phyloP scores from a whole-genome alignment of 2,329 filamentous ascomycete genomes.

The Aspergillus pseudoglaucus region DNA sequence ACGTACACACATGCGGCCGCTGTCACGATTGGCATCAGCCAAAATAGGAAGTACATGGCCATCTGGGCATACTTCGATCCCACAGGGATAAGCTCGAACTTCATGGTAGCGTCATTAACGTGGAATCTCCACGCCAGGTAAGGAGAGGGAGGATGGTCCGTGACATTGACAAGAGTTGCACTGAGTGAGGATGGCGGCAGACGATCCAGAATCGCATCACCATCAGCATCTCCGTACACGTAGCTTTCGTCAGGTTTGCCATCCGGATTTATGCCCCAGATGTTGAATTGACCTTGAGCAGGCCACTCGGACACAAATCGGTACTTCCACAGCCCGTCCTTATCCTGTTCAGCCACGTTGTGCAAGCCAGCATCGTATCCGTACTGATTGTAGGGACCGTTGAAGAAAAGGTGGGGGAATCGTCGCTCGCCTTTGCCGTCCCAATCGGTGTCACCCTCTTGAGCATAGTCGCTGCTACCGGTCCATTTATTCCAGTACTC shows the following conservation, averaged over 20 bases:
- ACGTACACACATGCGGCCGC: conserved; percentile 47
- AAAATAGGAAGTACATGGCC: conserved; percentile 49
- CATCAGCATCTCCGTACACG: conserved; percentile 57
- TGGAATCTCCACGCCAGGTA: conserved; percentile 51
- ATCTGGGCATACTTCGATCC: conserved; percentile 52
- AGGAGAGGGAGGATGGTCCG: conserved; percentile 47
- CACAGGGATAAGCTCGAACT: conserved; percentile 47
- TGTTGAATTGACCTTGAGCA: conserved; percentile 54
- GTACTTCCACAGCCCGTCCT: conserved; percentile 50
- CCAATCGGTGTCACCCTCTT: conserved; percentile 51
- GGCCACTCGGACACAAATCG: conserved; percentile 61
- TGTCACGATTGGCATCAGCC: conserved; percentile 47
- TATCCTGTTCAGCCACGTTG: conserved; percentile 47
- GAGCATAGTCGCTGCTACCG: conserved; percentile 54
- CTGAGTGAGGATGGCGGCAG: conserved; percentile 54
- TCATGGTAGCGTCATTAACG: conserved; percentile 49
- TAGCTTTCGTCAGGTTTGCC: conserved; percentile 55
- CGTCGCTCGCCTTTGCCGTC: conserved; percentile 39
- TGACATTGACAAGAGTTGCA: conserved; percentile 54
- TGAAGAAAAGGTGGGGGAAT: conserved; percentile 57
- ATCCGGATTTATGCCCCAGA: conserved; percentile 61
- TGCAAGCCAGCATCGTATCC: conserved; percentile 56
- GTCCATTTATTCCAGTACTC: conserved; percentile 57
- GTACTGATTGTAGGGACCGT: conserved; percentile 58
- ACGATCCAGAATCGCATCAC: conserved; percentile 55